Percentiles rank a stretch among this genome's conserved stretches.
Evolutionary conservation across 129 eudicot genomes (phyloP).

Genomic region (Tagetes erecta): DNA sequence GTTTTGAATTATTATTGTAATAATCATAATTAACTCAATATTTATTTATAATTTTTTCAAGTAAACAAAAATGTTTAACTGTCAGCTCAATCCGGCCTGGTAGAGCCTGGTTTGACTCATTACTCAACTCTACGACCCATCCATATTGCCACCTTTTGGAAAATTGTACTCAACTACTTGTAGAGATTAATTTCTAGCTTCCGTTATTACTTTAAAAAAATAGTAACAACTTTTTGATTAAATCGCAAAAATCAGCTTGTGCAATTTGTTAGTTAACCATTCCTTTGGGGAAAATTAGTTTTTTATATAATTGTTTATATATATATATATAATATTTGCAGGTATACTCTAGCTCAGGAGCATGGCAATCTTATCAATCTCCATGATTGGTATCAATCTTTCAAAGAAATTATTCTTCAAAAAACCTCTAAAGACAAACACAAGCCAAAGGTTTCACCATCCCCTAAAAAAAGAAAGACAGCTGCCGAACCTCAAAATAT

Average conservation of each 20-base stretch:
- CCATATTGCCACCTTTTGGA: not conserved
- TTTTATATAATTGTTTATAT: not conserved
- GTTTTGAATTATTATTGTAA: not conserved
- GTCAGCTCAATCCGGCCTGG: not conserved
- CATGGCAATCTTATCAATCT: slow-evolving; percentile 92
- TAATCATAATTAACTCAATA: not conserved
- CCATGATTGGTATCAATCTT: slow-evolving; percentile 88
- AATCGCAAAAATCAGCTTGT: not conserved
- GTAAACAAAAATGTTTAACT: not conserved
- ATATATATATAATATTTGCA: slow-evolving; percentile 32
- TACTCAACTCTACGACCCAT: not conserved
- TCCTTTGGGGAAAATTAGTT: not conserved
- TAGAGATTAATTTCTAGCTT: not conserved
- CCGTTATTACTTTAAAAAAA: not conserved
- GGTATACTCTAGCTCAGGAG: slow-evolving; percentile 91
- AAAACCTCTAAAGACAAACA: slow-evolving; percentile 35
- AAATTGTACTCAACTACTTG: too few relatives aligned
- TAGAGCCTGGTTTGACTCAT: not conserved
- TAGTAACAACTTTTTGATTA: not conserved
- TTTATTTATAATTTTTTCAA: not conserved
- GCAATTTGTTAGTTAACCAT: not conserved
- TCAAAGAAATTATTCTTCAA: slow-evolving; percentile 47
- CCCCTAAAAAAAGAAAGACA: slow-evolving; percentile 69
- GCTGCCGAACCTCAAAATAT: slow-evolving; percentile 38
- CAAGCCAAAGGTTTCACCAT: slow-evolving; percentile 56